These are phyloP conservation scores for Fusarium sp. DNA, from an alignment of 2,329 filamentous ascomycete species.

Conservation along the genomic window DNA sequence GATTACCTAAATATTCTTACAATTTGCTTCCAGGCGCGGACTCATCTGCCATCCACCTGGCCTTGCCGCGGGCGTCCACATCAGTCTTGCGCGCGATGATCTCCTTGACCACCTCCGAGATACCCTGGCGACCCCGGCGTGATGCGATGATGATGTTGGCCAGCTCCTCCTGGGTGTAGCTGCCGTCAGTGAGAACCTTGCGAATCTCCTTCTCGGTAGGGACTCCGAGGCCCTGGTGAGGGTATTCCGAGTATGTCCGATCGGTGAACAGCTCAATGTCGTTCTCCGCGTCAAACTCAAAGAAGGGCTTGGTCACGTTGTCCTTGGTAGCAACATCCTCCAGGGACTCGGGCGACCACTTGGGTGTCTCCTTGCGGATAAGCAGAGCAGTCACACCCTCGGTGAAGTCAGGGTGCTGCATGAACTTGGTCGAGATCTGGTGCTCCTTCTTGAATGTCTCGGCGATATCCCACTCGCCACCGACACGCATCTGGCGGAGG, in stretches of 20 bases:
- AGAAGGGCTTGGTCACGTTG: slow-evolving; percentile 74
- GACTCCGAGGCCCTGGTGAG: slow-evolving; percentile 74
- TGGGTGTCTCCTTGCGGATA: slow-evolving; percentile 74
- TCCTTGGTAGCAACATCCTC: slow-evolving; percentile 69
- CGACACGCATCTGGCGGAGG: slow-evolving; percentile 83
- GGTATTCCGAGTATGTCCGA: slow-evolving; percentile 77
- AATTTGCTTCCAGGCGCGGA: slow-evolving; percentile 46
- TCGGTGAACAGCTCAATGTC: slow-evolving; percentile 71
- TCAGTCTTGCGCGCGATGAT: slow-evolving; percentile 72
- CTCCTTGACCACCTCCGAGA: slow-evolving; percentile 74
- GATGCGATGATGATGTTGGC: slow-evolving; percentile 69
- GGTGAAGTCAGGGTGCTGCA: slow-evolving; percentile 90
- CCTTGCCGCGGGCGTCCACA: slow-evolving; percentile 56
- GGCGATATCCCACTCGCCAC: slow-evolving; percentile 79
- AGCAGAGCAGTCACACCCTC: slow-evolving; percentile 89
- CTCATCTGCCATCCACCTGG: slow-evolving; percentile 50
- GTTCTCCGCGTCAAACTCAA: slow-evolving; percentile 59
- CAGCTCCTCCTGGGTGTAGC: slow-evolving; percentile 65
- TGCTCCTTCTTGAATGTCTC: slow-evolving; percentile 89
- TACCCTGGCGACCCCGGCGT: slow-evolving; percentile 74
- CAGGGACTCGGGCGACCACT: slow-evolving; percentile 81
- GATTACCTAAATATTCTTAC: slow-evolving; percentile 34
- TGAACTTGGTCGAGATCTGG: slow-evolving; percentile 86
- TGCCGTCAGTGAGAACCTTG: slow-evolving; percentile 53
- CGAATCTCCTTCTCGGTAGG: slow-evolving; percentile 75